Evolutionary conservation across 768 basidiomycete species (phyloP).

Genomic region (Tulasnella sp.): DNA sequence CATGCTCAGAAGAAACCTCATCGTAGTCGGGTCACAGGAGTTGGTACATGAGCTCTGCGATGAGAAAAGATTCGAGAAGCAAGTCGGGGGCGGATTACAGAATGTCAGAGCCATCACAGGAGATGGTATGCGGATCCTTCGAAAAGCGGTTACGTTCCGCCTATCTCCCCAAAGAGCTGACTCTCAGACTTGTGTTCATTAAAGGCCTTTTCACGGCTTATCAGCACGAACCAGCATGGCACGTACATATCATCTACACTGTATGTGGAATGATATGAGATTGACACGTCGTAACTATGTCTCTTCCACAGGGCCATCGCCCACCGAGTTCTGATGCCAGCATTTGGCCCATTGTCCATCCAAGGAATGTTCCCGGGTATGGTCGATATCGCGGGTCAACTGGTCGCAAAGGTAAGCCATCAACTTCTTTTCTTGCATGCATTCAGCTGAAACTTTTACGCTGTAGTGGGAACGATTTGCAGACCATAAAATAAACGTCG

Average conservation of each 20-base stretch:
- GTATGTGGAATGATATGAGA: not conserved
- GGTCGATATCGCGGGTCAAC: slow-evolving; percentile 28
- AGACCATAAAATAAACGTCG: slow-evolving; percentile 31
- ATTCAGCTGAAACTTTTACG: slow-evolving; percentile 33
- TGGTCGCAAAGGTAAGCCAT: not conserved
- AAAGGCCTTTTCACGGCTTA: slow-evolving; percentile 26
- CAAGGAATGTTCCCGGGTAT: slow-evolving; percentile 39
- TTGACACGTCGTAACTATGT: not conserved
- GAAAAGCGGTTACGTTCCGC: slow-evolving; percentile 24
- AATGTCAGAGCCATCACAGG: slow-evolving; percentile 31
- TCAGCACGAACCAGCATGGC: slow-evolving; percentile 37
- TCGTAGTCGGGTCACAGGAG: slow-evolving; percentile 29
- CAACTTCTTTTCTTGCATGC: not conserved
- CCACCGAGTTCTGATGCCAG: slow-evolving; percentile 32
- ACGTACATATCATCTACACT: slow-evolving; percentile 27
- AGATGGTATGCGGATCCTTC: slow-evolving; percentile 31
- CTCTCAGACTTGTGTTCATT: not conserved
- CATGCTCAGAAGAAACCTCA: slow-evolving; percentile 26
- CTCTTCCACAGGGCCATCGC: slow-evolving; percentile 22
- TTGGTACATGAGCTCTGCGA: slow-evolving; percentile 35
- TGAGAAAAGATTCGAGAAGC: slow-evolving; percentile 35
- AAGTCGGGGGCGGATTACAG: slow-evolving; percentile 26
- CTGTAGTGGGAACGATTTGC: slow-evolving; percentile 39
- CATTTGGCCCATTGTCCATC: slow-evolving; percentile 34
- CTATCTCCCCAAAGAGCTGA: not conserved